Base-by-base conservation (phyloP, 495 filamentous ascomycete genomes). In the Aspergillus conjunctus region DNA sequence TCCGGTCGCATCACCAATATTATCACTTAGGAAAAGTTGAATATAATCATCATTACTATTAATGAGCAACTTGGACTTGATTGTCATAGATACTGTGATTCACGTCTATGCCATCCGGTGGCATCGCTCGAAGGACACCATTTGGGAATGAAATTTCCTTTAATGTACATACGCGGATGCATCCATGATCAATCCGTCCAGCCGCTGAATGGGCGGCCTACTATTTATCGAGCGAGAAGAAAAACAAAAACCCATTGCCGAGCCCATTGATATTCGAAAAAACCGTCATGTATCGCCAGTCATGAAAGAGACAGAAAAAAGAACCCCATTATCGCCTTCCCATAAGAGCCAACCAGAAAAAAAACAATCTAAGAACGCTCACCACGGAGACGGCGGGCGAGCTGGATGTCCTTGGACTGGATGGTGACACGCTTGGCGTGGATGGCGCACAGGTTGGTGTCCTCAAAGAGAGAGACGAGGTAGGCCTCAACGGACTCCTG, bases 401-500 rank as follows among this genome's bases (percentile, higher is more conserved):
- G 90, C 84, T 96, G 92, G 83, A 96, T 96, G 76, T 96, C 92
- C 89, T 96, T 96, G 81, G 82, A 85, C 80, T 92, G 89, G 81
- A 93, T 94, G 76, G 90, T 93, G 77, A 93, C 90, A 89, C 94
- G 94, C 93, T 98, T 98, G 85, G 94, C 94, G 87, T 98, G 94
- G 86, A 98, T 98, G 76, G 94, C 94, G 85, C 94, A 98, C 57
- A 98, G 81, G 87, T 98, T 98, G 91, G 94, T 98, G 80, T 98
- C 94, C 79, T 98, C 95, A 71, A 98, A 98, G 73, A 99, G 92
- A 51, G 92, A 97, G 88, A 99, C 94, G 81, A 99, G 92, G 87
- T 99, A 99, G 61, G 94, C 96, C 89, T 99, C 94, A 73, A 98
- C 95, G 76, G 94, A 98, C 87, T 99, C 94, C 84, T 99, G 94